Base-by-base conservation (phyloP, 768 basidiomycete species). In the Tulasnella sp. region DNA sequence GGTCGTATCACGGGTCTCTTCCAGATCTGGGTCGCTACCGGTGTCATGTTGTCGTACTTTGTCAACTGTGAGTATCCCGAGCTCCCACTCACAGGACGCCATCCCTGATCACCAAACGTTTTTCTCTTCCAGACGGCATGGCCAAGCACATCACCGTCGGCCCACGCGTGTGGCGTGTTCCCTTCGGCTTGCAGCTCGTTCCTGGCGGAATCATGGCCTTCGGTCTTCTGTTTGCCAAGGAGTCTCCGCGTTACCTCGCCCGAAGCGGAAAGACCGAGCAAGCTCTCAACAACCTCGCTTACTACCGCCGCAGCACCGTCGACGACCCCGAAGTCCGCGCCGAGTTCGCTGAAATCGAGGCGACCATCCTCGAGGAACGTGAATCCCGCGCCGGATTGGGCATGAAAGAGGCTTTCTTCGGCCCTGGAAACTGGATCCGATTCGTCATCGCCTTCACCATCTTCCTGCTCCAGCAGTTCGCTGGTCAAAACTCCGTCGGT, bases 41-140 rank as follows among this genome's bases (percentile, higher is more conserved):
- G 92, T 68, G 92, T 92, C 74, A 92, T 93, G 88, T 82, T 94
- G 72, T 90, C 89, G 0, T 92, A 92, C 79, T 92, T 90, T 78
- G 83, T 91, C 75, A 91, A 92, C 76, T 85, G 90, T 91, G 72
- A 67, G 89, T 81, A 17, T 26, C 35, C 19, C 69, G n/a, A n/a
- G n/a, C 26, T 44, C 12, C 1, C 3, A 9, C 12, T 7, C 14
- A 0, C 22, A 17, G 22, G 7, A 34, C 1, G 32, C 2, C 32
- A 35, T n/a, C 39, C 34, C 19, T 40, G 29, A 7, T 36, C 11
- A 47, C 47, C 65, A n/a, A 63, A 35, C 37, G 34, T 39, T n/a
- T 40, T 26, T 62, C 17, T 69, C 22, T 26, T 52, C 32, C 35
- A 73, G 75, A 75, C 62, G 75, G 75, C 47, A 67, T 75, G 22